Conservation (phyloP, 2,329 filamentous ascomycete genomes). For the Immersiporthe knoxdaviesiana region DNA sequence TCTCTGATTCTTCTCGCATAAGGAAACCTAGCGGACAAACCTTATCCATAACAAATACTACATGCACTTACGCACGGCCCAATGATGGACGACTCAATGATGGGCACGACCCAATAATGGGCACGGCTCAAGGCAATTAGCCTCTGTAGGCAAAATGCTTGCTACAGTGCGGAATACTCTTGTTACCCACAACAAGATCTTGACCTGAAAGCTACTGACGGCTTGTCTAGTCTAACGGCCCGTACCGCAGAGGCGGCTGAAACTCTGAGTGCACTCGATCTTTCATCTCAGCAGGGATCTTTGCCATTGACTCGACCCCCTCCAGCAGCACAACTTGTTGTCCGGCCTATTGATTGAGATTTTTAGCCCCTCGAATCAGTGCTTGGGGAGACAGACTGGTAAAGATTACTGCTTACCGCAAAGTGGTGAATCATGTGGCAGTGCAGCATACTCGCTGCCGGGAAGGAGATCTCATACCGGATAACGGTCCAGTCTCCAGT, state of each 20-base stretch:
- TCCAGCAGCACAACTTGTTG: slow-evolving; percentile 31
- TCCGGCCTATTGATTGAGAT: slow-evolving; percentile 21
- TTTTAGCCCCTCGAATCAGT: background rate
- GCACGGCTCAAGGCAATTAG: too few species aligned
- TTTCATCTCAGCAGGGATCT: slow-evolving; percentile 29
- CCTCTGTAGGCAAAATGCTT: too few species aligned
- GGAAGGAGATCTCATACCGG: slow-evolving; percentile 30
- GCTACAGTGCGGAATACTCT: too few species aligned
- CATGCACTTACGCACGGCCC: too few species aligned
- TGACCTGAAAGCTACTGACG: background rate
- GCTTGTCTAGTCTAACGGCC: slow-evolving; percentile 30
- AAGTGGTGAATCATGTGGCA: slow-evolving; percentile 33
- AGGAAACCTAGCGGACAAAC: too few species aligned
- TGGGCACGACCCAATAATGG: too few species aligned
- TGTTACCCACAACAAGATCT: background rate
- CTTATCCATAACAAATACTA: too few species aligned
- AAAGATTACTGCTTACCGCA: slow-evolving; percentile 21
- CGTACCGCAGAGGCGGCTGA: slow-evolving; percentile 26
- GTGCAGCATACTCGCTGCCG: slow-evolving; percentile 31
- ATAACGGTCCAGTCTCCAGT: slow-evolving; percentile 30
- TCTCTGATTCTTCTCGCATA: too few species aligned
- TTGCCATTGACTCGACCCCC: slow-evolving; percentile 29
- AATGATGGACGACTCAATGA: too few species aligned
- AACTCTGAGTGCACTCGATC: slow-evolving; percentile 30
- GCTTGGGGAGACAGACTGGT: background rate